Evolutionary conservation across 192 early-diverging fungal species (phyloP).

Genomic region (Diversispora eburnea): DNA sequence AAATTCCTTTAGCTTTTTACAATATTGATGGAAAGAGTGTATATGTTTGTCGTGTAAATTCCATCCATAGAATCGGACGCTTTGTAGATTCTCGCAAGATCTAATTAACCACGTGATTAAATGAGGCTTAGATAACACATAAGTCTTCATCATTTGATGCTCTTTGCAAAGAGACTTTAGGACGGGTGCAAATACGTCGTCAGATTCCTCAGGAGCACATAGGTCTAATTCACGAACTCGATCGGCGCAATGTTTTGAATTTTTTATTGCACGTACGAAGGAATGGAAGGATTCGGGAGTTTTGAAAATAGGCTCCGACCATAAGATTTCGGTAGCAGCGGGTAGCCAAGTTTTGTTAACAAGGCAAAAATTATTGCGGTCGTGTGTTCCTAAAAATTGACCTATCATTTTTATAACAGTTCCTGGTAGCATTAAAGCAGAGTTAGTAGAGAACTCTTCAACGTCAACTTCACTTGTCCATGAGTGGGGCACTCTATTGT

Average conservation of each 20-base stretch:
- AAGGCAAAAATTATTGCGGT: constrained; percentile 32
- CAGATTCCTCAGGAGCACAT: constrained; percentile 14
- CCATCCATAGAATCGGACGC: constrained; percentile 40
- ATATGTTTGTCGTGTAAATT: constrained; percentile 29
- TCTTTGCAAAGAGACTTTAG: not conserved
- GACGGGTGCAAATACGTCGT: constrained; percentile 10
- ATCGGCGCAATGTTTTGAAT: constrained; percentile 24
- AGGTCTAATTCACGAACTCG: constrained; percentile 33
- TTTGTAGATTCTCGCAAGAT: constrained; percentile 34
- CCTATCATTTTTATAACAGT: not conserved
- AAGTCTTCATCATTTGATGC: constrained; percentile 14
- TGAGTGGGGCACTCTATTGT: no score
- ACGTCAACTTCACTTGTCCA: no score
- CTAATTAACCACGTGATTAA: constrained; percentile 23
- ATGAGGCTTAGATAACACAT: constrained; percentile 26
- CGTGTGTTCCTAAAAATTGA: constrained; percentile 21
- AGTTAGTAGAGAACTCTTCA: no score
- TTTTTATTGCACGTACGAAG: constrained; percentile 24
- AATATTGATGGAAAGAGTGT: constrained; percentile 10
- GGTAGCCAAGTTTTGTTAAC: constrained; percentile 34
- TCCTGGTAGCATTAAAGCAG: no score
- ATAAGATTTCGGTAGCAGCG: constrained; percentile 35
- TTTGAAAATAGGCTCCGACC: constrained; percentile 35
- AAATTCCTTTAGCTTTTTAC: constrained; percentile 12
- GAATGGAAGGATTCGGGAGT: constrained; percentile 31